These are phyloP conservation scores for Cladophialophora immunda DNA, from an alignment of 2,329 filamentous ascomycete genomes.

Conservation along the genomic window DNA sequence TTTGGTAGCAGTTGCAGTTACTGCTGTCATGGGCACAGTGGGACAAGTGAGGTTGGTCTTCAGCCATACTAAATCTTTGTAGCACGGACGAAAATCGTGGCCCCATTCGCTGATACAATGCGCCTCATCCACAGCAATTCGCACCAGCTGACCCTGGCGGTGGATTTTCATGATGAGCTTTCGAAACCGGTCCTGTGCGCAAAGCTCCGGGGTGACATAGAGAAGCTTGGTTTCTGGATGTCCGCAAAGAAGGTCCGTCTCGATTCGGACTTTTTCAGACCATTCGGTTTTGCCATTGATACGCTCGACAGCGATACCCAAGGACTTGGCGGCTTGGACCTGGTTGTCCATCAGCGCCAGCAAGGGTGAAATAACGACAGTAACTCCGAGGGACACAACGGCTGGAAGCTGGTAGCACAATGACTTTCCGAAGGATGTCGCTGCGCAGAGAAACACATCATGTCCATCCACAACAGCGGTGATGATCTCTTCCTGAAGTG, in stretches of 20 bases:
- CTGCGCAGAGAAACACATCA: constrained; percentile 92
- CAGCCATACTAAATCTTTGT: constrained; percentile 88
- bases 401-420: constrained; percentile 92
- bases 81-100: constrained; percentile 94
- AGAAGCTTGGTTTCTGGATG: constrained; percentile 84
- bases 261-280: constrained; percentile 71
- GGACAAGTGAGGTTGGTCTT: constrained; percentile 74
- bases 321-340: constrained; percentile 77
- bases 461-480: constrained; percentile 79
- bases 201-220: constrained; percentile 93
- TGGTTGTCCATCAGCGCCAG: constrained; percentile 96
- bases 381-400: constrained; percentile 86
- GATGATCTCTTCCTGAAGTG: constrained; percentile 88
- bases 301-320: constrained; percentile 80
- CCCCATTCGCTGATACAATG: constrained; percentile 99
- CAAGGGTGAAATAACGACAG: constrained; percentile 87
- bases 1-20: constrained; percentile 88
- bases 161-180: constrained; percentile 76
- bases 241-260: constrained; percentile 84
- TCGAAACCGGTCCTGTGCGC: constrained; percentile 79
- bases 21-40: constrained; percentile 86
- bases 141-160: constrained; percentile 81
- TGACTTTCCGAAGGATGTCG: constrained; percentile 81
- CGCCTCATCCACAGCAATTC: constrained; percentile 91
- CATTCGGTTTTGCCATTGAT: constrained; percentile 83